A percentile compares a stretch with the other conserved stretches of the same genome.
phyloP scores from a whole-genome alignment of 2,329 filamentous ascomycete species.

The Dothistroma pini region DNA sequence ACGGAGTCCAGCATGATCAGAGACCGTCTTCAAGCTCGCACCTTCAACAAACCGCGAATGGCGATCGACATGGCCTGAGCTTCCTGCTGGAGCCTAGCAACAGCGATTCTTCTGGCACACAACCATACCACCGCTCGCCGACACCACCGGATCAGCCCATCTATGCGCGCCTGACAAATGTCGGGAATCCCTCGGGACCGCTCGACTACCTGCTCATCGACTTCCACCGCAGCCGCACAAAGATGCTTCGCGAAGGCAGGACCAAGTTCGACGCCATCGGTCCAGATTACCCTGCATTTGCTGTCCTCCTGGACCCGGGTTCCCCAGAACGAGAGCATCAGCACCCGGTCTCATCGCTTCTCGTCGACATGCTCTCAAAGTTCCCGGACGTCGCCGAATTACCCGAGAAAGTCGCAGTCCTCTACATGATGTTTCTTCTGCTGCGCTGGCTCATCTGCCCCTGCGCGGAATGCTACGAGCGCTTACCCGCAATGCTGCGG shows the following conservation, averaged over 20 bases:
- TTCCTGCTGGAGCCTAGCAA: constrained; percentile 63
- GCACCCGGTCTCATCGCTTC: constrained; percentile 77
- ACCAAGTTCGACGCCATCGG: constrained; percentile 65
- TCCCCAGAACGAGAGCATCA: constrained; percentile 22
- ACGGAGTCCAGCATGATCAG: constrained; percentile 6
- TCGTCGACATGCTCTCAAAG: constrained; percentile 79
- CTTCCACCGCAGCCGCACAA: constrained; percentile 67
- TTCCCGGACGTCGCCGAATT: constrained; percentile 76
- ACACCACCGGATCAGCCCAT: constrained; percentile 24
- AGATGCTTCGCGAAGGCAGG: constrained; percentile 63
- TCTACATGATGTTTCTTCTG: constrained; percentile 82
- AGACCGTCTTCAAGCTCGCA: constrained; percentile 3
- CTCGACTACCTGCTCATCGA: constrained; percentile 76
- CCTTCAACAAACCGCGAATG: constrained; percentile 23
- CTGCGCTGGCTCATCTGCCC: constrained; percentile 81
- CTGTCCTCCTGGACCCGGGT: constrained; percentile 69
- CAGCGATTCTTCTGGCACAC: constrained; percentile 11
- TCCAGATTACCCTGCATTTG: constrained; percentile 75
- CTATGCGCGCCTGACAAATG: constrained; percentile 44
- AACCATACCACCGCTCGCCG: constrained; percentile 14
- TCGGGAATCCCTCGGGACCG: constrained; percentile 67
- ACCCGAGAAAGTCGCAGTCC: constrained; percentile 75
- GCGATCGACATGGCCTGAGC: constrained; percentile 67
- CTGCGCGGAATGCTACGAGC: constrained; percentile 72
- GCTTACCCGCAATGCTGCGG: constrained; percentile 68